Evolutionary conservation across 2,329 filamentous ascomycete genomes (phyloP).

Genomic region (Metarhizium guizhouense): DNA sequence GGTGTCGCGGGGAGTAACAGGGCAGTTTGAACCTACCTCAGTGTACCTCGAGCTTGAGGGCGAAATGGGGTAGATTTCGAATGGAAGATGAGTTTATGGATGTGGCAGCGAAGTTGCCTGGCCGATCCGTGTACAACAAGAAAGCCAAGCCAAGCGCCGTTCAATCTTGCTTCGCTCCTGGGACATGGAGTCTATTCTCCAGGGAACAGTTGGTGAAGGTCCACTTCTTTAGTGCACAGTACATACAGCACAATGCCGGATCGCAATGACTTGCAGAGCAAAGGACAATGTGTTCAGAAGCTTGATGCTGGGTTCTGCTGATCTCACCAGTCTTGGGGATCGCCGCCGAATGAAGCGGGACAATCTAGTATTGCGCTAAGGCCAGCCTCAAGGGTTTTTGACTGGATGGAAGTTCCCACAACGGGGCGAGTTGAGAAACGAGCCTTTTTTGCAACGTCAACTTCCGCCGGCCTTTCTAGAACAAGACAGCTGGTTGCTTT

Average conservation of each 20-base stretch:
- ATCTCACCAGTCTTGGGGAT: background rate
- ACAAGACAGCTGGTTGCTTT: too few relatives aligned
- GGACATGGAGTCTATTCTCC: too few relatives aligned
- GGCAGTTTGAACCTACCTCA: background rate
- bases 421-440: background rate
- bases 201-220: too few relatives aligned
- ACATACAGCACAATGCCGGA: background rate
- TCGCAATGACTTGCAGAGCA: background rate
- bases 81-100: background rate
- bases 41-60: background rate
- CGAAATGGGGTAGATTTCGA: too few relatives aligned
- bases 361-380: background rate
- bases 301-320: background rate
- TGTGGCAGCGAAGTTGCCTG: too few relatives aligned
- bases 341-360: background rate
- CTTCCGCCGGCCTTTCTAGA: background rate
- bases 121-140: too few relatives aligned
- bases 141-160: too few relatives aligned
- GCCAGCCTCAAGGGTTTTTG: background rate
- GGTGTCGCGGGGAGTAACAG: background rate
- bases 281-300: background rate
- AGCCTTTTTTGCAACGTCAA: background rate
- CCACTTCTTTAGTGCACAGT: background rate
- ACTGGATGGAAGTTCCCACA: background rate
- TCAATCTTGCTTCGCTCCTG: too few relatives aligned